Conservation (phyloP, 495 filamentous ascomycete genomes). For the Penicillium alfredii region DNA sequence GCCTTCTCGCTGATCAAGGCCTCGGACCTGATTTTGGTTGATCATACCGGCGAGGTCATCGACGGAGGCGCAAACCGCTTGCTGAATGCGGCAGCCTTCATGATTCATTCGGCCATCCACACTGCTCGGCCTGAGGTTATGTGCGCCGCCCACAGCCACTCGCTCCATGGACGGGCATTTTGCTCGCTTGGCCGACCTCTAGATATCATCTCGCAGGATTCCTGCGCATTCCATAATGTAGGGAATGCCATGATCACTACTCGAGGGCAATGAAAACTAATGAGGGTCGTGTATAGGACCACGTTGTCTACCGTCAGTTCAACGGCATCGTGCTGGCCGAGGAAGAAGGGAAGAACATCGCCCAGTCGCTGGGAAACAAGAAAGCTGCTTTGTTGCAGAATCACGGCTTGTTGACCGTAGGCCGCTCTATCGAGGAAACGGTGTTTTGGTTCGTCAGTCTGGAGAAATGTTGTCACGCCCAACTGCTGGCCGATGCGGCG, state of each 20-base stretch:
- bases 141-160: slow-evolving; percentile 69
- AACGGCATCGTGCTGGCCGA: slow-evolving; percentile 67
- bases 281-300: slow-evolving; percentile 42
- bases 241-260: neutral
- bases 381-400: slow-evolving; percentile 70
- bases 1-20: slow-evolving; percentile 64
- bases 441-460: slow-evolving; percentile 73
- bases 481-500: slow-evolving; percentile 71
- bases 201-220: slow-evolving; percentile 69
- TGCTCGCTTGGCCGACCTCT: slow-evolving; percentile 59
- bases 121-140: slow-evolving; percentile 63
- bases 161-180: slow-evolving; percentile 64
- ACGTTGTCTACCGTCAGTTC: slow-evolving; percentile 59
- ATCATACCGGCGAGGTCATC: slow-evolving; percentile 58
- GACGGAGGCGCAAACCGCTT: slow-evolving; percentile 56
- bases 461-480: slow-evolving; percentile 71
- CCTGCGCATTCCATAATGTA: slow-evolving; percentile 60
- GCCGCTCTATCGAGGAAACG: slow-evolving; percentile 50
- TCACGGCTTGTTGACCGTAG: slow-evolving; percentile 58
- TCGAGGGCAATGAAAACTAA: slow-evolving; percentile 8
- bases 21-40: slow-evolving; percentile 66
- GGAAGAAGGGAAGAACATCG: slow-evolving; percentile 65
- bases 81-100: slow-evolving; percentile 64
- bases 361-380: slow-evolving; percentile 53
- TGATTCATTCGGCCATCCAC: slow-evolving; percentile 65